Evolutionary conservation across 2,329 filamentous ascomycete genomes (phyloP).

Genomic region (Exophiala mesophila): DNA sequence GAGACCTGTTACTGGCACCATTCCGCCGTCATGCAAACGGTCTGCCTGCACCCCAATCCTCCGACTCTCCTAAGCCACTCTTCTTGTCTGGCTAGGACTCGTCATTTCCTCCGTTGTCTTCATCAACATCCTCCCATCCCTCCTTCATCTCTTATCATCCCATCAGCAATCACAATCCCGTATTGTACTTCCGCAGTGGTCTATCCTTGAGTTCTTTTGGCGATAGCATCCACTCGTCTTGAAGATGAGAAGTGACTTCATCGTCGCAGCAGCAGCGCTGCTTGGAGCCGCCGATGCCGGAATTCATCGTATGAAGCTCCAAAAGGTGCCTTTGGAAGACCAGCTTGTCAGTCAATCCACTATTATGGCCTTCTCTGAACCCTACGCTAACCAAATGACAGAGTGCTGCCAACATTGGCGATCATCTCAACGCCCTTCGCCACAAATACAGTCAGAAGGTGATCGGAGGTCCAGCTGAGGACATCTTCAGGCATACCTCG

Average conservation of each 20-base stretch:
- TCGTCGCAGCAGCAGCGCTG: conserved; percentile 74
- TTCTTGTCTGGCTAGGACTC: not conserved
- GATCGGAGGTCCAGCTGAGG: conserved; percentile 72
- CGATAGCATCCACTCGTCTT: conserved; percentile 3
- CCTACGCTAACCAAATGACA: conserved; percentile 33
- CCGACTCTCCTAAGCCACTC: not conserved
- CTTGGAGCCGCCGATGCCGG: conserved; percentile 77
- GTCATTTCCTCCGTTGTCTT: not conserved
- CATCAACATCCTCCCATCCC: not conserved
- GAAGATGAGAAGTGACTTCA: conserved; percentile 77
- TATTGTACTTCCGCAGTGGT: too few relatives aligned
- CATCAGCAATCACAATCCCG: too few relatives aligned
- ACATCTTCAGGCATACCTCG: conserved; percentile 73
- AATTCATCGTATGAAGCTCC: conserved; percentile 93
- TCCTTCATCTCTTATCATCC: not conserved
- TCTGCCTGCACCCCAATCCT: too few relatives aligned
- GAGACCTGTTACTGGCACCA: too few relatives aligned
- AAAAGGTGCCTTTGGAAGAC: conserved; percentile 89
- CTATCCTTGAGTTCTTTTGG: too few relatives aligned
- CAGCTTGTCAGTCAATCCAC: conserved; percentile 68
- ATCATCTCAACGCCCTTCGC: conserved; percentile 74
- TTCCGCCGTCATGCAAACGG: too few relatives aligned
- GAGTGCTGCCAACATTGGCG: conserved; percentile 72
- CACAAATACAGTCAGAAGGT: conserved; percentile 99
- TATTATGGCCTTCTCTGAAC: conserved; percentile 3